phyloP scores from a whole-genome alignment of 306 rosid species.

The Trichosanthes truncata region DNA sequence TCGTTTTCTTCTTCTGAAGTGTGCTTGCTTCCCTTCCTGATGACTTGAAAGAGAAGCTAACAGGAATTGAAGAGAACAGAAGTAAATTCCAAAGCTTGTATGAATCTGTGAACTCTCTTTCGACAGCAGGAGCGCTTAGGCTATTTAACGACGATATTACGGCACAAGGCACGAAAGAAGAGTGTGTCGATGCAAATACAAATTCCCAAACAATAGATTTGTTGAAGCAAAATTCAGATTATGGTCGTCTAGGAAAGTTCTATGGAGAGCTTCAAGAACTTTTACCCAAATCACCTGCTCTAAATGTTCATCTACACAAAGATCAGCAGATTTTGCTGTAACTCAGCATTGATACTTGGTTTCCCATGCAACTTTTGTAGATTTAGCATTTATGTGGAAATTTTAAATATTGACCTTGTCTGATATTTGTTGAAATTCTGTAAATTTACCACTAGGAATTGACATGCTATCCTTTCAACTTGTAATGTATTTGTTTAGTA shows the following conservation, averaged over 20 bases:
- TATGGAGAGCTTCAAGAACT: slow-evolving; percentile 38
- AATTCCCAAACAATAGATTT: slow-evolving; percentile 8
- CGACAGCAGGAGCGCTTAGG: slow-evolving; percentile 54
- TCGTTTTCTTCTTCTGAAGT: slow-evolving; percentile 32
- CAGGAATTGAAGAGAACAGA: slow-evolving; percentile 38
- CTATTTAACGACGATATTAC: slow-evolving; percentile 38
- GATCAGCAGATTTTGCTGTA: neutral
- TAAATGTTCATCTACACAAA: slow-evolving; percentile 21
- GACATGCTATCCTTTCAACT: neutral
- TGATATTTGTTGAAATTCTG: neutral
- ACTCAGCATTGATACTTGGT: neutral
- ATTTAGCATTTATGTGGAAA: neutral
- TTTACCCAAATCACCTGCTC: slow-evolving; percentile 35
- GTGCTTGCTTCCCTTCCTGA: slow-evolving; percentile 66
- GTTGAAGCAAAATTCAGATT: slow-evolving; percentile 22
- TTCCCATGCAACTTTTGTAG: neutral
- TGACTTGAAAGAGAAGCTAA: slow-evolving; percentile 44
- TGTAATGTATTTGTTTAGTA: neutral
- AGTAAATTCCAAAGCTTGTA: slow-evolving; percentile 40
- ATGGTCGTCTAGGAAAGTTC: slow-evolving; percentile 25
- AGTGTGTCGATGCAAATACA: slow-evolving; percentile 15
- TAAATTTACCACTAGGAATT: neutral
- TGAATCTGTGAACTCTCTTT: slow-evolving; percentile 50
- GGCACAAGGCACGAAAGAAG: slow-evolving; percentile 24
- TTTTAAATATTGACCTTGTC: neutral